Evolutionary conservation across 306 rosid genomes (phyloP), one percentile per base, ranked within the genome.

Genomic region (Cicer cuneatum): DNA sequence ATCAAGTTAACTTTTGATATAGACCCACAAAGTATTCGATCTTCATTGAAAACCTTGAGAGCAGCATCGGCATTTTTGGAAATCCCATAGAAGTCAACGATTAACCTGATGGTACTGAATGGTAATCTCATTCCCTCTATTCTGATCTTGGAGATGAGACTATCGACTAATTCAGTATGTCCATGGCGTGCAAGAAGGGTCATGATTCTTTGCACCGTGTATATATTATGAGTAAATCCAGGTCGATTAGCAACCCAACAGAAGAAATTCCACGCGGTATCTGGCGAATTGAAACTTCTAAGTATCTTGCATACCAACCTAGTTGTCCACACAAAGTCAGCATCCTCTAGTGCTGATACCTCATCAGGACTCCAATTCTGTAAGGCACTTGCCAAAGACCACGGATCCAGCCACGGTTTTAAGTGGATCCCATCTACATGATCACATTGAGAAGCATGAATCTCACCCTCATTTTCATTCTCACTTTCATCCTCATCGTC

Each of bases 51-150:
- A 74, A 92, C 86, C 84, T 86, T 92, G 48, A 86, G 67, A 77
- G 96, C 93, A 79, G 97, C 93, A 48, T 92, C 90, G 16, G 93
- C 90, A 42, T 85, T 83, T 86, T 90, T 90, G 7, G 90, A 88
- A 75, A 88, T 75, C 77, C 97, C 97, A 76, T 88, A 92, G 19
- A 87, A 87, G 67, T 92, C 96, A 15, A 92, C 83, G 70, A 90
- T 83, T 67, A 90, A 80, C 76, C 91, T 88, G 69, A 92, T 73
- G 51, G 96, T 92, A 77, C 88, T 77, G 69, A 88, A 87, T 11
- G 97, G 90, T 67, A 92, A 63, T 68, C 82, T 84, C 93, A 92
- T 85, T 75, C 89, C 89, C 82, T 90, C 97, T 39, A 16, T 81
- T 86, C 86, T 84, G 63, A 92, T 78, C 82, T 87, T 90, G 75